These are phyloP conservation scores for Penicillium waksmanii DNA, from an alignment of 495 filamentous ascomycete genomes.

Conservation along the genomic window DNA sequence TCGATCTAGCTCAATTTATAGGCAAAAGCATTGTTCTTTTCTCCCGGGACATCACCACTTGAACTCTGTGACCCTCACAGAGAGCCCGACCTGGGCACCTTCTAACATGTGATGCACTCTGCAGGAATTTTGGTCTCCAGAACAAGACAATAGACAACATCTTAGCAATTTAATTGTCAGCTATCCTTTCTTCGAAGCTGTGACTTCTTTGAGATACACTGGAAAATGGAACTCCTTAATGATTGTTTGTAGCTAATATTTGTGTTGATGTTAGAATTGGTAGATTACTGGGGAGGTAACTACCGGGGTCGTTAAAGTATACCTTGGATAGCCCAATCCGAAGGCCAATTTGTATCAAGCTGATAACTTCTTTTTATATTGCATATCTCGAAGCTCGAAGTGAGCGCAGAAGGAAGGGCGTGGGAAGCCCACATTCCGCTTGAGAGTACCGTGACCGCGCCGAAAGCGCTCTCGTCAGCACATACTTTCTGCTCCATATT, in stretches of 20 bases:
- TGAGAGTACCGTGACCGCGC: background rate
- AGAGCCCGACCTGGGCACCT: too few relatives aligned
- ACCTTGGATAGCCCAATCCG: conserved; percentile 1
- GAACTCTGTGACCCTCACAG: too few relatives aligned
- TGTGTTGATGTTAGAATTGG: background rate
- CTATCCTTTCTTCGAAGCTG: background rate
- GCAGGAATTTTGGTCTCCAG: too few relatives aligned
- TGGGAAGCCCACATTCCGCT: background rate
- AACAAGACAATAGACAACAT: too few relatives aligned
- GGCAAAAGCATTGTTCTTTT: too few relatives aligned
- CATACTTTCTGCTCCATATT: background rate
- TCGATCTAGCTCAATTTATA: too few relatives aligned
- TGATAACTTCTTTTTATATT: conserved; percentile 1
- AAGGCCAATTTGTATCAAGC: background rate
- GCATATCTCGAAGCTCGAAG: conserved; percentile 5
- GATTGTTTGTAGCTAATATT: background rate
- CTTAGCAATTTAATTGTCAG: too few relatives aligned
- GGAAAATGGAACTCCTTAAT: background rate
- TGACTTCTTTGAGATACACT: background rate
- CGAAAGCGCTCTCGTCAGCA: background rate
- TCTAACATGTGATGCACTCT: too few relatives aligned
- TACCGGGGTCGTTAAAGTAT: background rate
- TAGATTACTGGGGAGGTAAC: too few relatives aligned
- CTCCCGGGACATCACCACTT: too few relatives aligned
- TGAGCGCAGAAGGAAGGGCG: background rate